Evolutionary conservation across 805 yeast species (phyloP).

Genomic region (Yamadazyma sp.): DNA sequence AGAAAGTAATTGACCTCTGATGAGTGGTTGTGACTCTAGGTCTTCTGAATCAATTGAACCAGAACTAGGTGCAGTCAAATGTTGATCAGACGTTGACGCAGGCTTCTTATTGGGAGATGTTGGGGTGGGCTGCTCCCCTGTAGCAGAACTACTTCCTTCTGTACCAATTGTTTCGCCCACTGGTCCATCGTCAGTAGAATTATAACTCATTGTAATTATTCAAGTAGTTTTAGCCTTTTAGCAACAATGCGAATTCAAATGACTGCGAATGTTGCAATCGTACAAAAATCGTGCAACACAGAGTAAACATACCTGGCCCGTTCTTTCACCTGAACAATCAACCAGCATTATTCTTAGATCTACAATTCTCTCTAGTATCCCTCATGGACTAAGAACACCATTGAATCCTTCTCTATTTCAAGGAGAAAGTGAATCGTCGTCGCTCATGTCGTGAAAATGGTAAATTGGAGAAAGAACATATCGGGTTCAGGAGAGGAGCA

Average conservation of each 20-base stretch:
- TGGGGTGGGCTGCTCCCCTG: not conserved
- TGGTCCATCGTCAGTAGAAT: conserved; percentile 8
- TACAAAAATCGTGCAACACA: too few species aligned
- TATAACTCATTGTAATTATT: conserved; percentile 8
- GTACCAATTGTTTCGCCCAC: not conserved
- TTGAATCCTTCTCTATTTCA: too few species aligned
- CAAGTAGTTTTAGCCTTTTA: not conserved
- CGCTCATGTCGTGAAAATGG: too few species aligned
- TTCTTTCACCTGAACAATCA: too few species aligned
- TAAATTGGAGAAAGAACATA: too few species aligned
- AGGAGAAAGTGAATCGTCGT: too few species aligned
- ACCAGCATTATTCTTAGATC: too few species aligned
- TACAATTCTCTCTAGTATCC: too few species aligned
- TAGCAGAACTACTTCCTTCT: not conserved
- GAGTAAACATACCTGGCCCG: too few species aligned
- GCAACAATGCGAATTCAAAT: conserved; percentile 7
- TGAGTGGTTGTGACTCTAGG: conserved; percentile 22
- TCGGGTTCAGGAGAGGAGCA: too few species aligned
- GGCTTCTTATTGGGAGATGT: not conserved
- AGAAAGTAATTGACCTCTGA: conserved; percentile 18
- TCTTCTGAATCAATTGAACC: conserved; percentile 13
- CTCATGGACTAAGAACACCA: too few species aligned
- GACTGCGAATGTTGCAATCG: too few species aligned
- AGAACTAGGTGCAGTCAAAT: not conserved
- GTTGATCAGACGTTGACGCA: not conserved